phyloP scores from a whole-genome alignment of 1,284 basidiomycete genomes.

The Xerocomus nothofagi region DNA sequence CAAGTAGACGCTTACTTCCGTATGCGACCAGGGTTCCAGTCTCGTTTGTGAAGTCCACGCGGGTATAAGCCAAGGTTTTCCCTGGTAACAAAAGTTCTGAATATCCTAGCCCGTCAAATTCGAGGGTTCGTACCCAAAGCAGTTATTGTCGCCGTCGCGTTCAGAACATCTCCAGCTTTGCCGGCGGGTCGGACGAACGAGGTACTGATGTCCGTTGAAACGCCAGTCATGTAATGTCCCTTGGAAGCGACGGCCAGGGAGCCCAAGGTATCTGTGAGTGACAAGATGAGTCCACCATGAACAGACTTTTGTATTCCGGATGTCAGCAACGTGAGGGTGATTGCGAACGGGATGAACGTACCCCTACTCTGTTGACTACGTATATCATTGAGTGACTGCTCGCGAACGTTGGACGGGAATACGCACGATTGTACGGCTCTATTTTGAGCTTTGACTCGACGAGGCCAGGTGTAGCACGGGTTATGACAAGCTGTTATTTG shows the following conservation, averaged over 20 bases:
- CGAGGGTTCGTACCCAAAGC: constrained; percentile 51
- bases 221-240: constrained; percentile 84
- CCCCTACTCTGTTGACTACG: constrained; percentile 72
- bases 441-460: constrained; percentile 69
- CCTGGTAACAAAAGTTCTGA: constrained; percentile 44
- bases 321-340: constrained; percentile 1
- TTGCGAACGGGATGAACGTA: constrained; percentile 35
- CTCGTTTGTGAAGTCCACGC: constrained; percentile 73
- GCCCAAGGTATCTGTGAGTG: constrained; percentile 84
- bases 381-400: not conserved
- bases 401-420: not conserved
- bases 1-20: constrained; percentile 54
- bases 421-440: constrained; percentile 69
- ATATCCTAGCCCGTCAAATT: not conserved
- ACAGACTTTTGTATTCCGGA: constrained; percentile 41
- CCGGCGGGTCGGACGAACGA: constrained; percentile 80
- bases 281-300: constrained; percentile 84
- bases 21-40: constrained; percentile 80
- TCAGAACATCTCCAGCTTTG: constrained; percentile 59
- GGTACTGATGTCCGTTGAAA: constrained; percentile 85
- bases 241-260: constrained; percentile 80
- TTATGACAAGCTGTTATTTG: constrained; percentile 55
- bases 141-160: constrained; percentile 60
- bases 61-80: constrained; percentile 81
- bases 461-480: constrained; percentile 61